Evolutionary conservation across 768 basidiomycete genomes (phyloP).

Genomic region (Rhizopogon vinicolor): DNA sequence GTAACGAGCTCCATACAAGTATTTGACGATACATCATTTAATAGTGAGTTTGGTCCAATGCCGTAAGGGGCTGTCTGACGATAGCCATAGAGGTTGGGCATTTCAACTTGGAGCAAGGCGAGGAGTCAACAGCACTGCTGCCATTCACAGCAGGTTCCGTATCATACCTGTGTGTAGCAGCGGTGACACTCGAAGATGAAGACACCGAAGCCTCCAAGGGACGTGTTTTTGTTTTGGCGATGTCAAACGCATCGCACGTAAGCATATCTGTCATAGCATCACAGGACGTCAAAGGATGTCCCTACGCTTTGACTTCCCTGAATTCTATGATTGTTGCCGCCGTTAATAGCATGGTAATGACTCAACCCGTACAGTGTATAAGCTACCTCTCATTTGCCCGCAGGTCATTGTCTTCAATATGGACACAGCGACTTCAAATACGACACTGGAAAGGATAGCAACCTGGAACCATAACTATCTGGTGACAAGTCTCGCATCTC

Average conservation of each 20-base stretch:
- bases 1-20: constrained; percentile 58
- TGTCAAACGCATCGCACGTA: constrained; percentile 18
- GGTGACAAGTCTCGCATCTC: constrained; percentile 60
- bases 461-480: constrained; percentile 84
- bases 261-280: constrained; percentile 35
- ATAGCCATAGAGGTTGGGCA: constrained; percentile 22
- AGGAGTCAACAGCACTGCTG: constrained; percentile 59
- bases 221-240: constrained; percentile 54
- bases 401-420: constrained; percentile 48
- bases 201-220: constrained; percentile 54
- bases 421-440: constrained; percentile 27
- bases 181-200: constrained; percentile 33
- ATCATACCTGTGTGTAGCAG: constrained; percentile 48
- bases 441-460: constrained; percentile 33
- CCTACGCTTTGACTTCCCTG: constrained; percentile 56
- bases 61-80: neutral
- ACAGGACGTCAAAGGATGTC: constrained; percentile 53
- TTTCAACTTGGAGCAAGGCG: constrained; percentile 35
- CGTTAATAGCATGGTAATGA: constrained; percentile 70
- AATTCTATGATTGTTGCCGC: constrained; percentile 58
- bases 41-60: constrained; percentile 38
- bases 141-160: constrained; percentile 26
- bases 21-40: constrained; percentile 60
- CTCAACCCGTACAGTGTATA: neutral
- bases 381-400: neutral